phyloP scores from a whole-genome alignment of 1,284 basidiomycete species.

The Irpex sp. region DNA sequence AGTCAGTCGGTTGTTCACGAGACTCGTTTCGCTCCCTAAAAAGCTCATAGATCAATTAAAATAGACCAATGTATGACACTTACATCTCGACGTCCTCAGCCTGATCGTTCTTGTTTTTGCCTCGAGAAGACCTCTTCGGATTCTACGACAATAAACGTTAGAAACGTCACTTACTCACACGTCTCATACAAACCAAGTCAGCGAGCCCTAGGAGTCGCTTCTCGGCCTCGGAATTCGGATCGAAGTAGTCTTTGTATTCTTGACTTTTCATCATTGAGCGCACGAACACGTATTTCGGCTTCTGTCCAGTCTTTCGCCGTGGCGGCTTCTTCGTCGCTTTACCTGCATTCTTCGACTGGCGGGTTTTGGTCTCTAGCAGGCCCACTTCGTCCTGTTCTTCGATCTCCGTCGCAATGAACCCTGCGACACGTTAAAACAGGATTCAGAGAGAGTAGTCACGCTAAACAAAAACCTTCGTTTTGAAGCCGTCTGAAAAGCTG shows the following conservation, averaged over 20 bases:
- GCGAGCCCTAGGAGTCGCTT: slow-evolving; percentile 54
- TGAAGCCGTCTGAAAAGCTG: slow-evolving; percentile 68
- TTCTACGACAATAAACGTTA: slow-evolving; percentile 23
- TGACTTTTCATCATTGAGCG: slow-evolving; percentile 37
- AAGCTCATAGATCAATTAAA: background rate
- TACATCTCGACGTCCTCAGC: slow-evolving; percentile 20
- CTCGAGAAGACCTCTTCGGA: slow-evolving; percentile 21
- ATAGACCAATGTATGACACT: background rate
- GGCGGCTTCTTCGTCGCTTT: slow-evolving; percentile 33
- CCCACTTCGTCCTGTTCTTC: slow-evolving; percentile 49
- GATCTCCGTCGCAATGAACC: slow-evolving; percentile 53
- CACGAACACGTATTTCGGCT: slow-evolving; percentile 56
- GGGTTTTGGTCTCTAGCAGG: slow-evolving; percentile 39
- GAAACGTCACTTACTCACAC: background rate
- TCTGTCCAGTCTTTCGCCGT: slow-evolving; percentile 50
- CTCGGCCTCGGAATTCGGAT: slow-evolving; percentile 55
- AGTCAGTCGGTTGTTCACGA: no score
- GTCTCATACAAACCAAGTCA: slow-evolving; percentile 40
- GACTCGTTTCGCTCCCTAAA: background rate
- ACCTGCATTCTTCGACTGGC: slow-evolving; percentile 40
- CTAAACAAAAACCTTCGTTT: slow-evolving; percentile 50
- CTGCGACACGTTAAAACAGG: slow-evolving; percentile 31
- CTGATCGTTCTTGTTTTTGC: slow-evolving; percentile 9
- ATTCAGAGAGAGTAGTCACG: background rate
- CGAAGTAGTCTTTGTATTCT: slow-evolving; percentile 65